Evolutionary conservation across 2,329 filamentous ascomycete genomes (phyloP).

Genomic region (Paecilomyces sp.): DNA sequence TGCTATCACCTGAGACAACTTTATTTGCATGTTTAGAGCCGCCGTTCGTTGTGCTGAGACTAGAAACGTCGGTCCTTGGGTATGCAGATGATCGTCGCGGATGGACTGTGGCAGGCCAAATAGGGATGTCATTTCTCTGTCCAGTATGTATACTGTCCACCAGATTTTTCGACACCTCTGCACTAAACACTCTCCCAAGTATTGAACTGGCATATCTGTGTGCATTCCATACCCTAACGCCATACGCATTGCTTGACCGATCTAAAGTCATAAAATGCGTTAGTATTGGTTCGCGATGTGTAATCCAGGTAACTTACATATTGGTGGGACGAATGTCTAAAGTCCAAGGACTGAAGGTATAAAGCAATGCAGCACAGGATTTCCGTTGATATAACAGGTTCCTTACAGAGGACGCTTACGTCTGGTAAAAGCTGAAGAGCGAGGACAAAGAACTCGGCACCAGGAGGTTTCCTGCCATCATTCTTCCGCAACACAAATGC

Average conservation of each 20-base stretch:
- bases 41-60: conserved; percentile 31
- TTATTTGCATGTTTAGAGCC: conserved; percentile 40
- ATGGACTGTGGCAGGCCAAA: conserved; percentile 47
- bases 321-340: conserved; percentile 39
- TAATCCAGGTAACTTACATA: conserved; percentile 25
- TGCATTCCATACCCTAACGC: conserved; percentile 47
- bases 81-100: conserved; percentile 45
- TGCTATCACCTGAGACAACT: conserved; percentile 38
- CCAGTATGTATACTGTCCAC: conserved; percentile 50
- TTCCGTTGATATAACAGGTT: conserved; percentile 43
- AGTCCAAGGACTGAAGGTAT: conserved; percentile 47
- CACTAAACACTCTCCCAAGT: conserved; percentile 34
- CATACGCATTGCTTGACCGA: conserved; percentile 47
- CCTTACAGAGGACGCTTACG: conserved; percentile 17
- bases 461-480: conserved; percentile 35
- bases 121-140: conserved; percentile 48
- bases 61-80: conserved; percentile 38
- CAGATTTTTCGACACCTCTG: conserved; percentile 45
- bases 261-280: conserved; percentile 18
- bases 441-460: conserved; percentile 41
- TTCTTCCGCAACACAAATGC: conserved; percentile 40
- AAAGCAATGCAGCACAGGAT: conserved; percentile 46
- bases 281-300: neutral
- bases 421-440: conserved; percentile 38
- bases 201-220: conserved; percentile 41